Percentiles rank a stretch among this genome's conserved stretches.
Conservation (phyloP, 192 early-diverging fungal species). For the Coemansia sp. region DNA sequence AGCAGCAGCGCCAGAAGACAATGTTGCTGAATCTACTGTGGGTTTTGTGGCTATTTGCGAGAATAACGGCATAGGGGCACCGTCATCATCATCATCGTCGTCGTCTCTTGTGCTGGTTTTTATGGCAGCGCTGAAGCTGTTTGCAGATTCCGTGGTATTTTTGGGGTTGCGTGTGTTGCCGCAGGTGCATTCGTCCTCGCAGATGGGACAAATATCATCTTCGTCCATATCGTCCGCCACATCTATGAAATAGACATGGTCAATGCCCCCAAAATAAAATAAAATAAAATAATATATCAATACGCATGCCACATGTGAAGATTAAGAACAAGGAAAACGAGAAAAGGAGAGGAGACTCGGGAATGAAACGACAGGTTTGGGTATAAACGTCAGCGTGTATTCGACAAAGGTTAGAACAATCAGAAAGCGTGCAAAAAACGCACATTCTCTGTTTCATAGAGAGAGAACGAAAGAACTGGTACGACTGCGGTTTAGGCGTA, state of each 20-base stretch:
- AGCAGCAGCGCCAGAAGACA: neutral
- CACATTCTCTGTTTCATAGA: no score
- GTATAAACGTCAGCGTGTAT: no score
- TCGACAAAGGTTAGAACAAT: no score
- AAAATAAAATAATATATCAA: neutral
- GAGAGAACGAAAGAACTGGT: no score
- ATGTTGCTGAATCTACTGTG: neutral
- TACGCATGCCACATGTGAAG: neutral
- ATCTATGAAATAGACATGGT: constrained; percentile 17
- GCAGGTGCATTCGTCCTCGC: constrained; percentile 53
- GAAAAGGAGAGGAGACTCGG: neutral
- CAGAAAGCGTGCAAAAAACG: no score
- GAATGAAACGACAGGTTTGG: no score
- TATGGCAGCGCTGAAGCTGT: neutral
- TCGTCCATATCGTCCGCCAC: constrained; percentile 40
- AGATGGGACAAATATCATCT: constrained; percentile 54
- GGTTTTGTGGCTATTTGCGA: constrained; percentile 23
- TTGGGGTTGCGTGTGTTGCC: constrained; percentile 14
- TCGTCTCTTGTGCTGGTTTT: neutral
- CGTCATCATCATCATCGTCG: constrained; percentile 4
- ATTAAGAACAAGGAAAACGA: neutral
- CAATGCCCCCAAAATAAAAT: constrained; percentile 3
- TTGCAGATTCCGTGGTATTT: neutral
- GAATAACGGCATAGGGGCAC: constrained; percentile 32
- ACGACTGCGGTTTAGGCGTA: no score